These are phyloP conservation scores for Oxalis stricta DNA, from an alignment of 441 rosid species.

Conservation along the genomic window DNA sequence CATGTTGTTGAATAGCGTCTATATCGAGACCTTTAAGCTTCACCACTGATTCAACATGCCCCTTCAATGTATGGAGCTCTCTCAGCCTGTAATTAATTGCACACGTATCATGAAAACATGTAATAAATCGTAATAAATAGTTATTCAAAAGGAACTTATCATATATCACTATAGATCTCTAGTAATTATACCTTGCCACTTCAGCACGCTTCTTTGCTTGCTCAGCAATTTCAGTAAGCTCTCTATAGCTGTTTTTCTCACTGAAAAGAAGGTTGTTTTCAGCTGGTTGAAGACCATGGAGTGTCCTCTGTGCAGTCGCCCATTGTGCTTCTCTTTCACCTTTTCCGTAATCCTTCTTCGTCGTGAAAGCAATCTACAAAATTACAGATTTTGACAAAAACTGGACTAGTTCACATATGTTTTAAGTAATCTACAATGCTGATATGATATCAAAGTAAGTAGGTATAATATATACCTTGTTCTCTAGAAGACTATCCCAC, in stretches of 20 bases:
- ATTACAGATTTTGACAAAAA: not conserved
- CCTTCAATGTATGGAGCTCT: slow-evolving; percentile 55
- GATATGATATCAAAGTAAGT: no score
- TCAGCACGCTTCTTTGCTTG: slow-evolving; percentile 88
- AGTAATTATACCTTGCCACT: slow-evolving; percentile 85
- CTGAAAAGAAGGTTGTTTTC: slow-evolving; percentile 33
- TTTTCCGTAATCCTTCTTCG: slow-evolving; percentile 88
- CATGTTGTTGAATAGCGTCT: slow-evolving; percentile 65
- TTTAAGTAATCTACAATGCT: no score
- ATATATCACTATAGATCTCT: no score
- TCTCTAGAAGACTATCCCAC: slow-evolving; percentile 71
- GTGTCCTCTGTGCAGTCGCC: slow-evolving; percentile 87
- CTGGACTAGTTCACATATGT: not conserved
- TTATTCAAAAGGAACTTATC: no score
- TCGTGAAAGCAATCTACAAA: slow-evolving; percentile 73
- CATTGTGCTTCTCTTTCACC: slow-evolving; percentile 93
- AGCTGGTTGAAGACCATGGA: slow-evolving; percentile 82
- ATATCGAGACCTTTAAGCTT: slow-evolving; percentile 77
- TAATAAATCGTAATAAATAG: no score
- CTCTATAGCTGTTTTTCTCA: slow-evolving; percentile 61
- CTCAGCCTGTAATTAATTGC: slow-evolving; percentile 76
- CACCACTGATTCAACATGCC: slow-evolving; percentile 73
- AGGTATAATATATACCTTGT: no score
- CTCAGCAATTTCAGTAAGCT: slow-evolving; percentile 80
- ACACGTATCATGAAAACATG: no score